Evolutionary conservation across 257 asterid genomes (phyloP).

Genomic region (Cynanchum wilfordii): DNA sequence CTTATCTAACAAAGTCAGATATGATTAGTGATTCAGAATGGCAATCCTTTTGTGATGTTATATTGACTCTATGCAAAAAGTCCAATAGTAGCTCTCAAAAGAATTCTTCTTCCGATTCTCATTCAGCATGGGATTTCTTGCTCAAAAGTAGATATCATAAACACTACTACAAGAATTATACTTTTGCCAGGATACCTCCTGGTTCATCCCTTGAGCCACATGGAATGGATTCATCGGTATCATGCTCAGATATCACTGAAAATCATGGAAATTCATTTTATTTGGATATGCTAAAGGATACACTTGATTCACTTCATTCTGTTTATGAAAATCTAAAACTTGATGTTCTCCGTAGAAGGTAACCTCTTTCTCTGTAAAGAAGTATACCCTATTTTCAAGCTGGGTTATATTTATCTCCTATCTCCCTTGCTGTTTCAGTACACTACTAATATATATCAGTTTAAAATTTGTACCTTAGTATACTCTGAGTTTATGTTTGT

Average conservation of each 20-base stretch:
- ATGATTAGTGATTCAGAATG: slow-evolving; percentile 67
- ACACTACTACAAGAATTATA: slow-evolving; percentile 43
- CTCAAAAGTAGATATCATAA: slow-evolving; percentile 64
- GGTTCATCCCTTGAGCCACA: slow-evolving; percentile 32
- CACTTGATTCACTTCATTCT: slow-evolving; percentile 79
- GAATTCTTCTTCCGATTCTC: slow-evolving; percentile 36
- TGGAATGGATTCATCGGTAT: slow-evolving; percentile 34
- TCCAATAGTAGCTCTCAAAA: slow-evolving; percentile 27
- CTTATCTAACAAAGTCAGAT: slow-evolving; percentile 45
- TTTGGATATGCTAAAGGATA: slow-evolving; percentile 44
- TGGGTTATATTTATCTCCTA: neutral
- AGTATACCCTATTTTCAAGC: too few species aligned
- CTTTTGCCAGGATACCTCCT: slow-evolving; percentile 38
- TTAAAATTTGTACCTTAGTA: neutral
- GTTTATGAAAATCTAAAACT: slow-evolving; percentile 87
- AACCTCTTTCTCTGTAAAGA: slow-evolving; percentile 16
- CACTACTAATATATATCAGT: neutral
- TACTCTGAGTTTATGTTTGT: neutral
- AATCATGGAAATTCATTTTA: slow-evolving; percentile 34
- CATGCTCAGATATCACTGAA: slow-evolving; percentile 23
- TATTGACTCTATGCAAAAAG: slow-evolving; percentile 43
- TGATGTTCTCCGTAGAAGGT: slow-evolving; percentile 91
- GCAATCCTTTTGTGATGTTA: slow-evolving; percentile 63
- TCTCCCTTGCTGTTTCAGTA: neutral
- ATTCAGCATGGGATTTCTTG: slow-evolving; percentile 91